These are phyloP conservation scores for Arabidopsis suecica DNA, from an alignment of 345 rosid species.

Conservation along the genomic window DNA sequence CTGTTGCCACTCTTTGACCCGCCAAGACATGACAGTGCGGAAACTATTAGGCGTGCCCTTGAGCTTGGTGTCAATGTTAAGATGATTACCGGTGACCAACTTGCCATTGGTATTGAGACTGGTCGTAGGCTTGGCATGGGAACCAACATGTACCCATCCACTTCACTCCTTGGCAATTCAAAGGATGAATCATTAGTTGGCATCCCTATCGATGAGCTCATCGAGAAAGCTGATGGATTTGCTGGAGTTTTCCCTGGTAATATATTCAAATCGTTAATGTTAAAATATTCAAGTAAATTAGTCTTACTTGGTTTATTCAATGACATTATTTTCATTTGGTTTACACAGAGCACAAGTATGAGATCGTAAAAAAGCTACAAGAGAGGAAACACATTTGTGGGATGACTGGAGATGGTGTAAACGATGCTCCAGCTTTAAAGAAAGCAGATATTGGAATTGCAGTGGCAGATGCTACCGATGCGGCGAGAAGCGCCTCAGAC, in stretches of 20 bases:
- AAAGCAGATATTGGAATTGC: constrained; percentile 88
- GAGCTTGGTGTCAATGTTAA: constrained; percentile 85
- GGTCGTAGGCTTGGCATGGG: constrained; percentile 94
- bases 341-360: constrained; percentile 72
- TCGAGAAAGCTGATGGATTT: constrained; percentile 84
- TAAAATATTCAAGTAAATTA: background rate
- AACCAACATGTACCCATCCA: constrained; percentile 84
- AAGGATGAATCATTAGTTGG: constrained; percentile 62
- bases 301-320: background rate
- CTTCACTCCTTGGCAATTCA: constrained; percentile 66
- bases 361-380: constrained; percentile 77
- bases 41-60: constrained; percentile 78
- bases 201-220: constrained; percentile 71
- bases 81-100: constrained; percentile 94
- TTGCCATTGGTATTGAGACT: constrained; percentile 87
- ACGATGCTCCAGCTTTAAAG: constrained; percentile 84
- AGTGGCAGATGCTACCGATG: constrained; percentile 85
- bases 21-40: constrained; percentile 87
- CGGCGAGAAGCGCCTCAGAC: constrained; percentile 81
- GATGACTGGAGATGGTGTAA: constrained; percentile 91
- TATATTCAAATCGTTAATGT: background rate
- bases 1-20: constrained; percentile 94
- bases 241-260: constrained; percentile 92
- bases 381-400: constrained; percentile 82
- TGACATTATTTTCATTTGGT: background rate